Base-by-base conservation (phyloP, 2,329 filamentous ascomycete genomes). In the Neocatenulostroma microsporum region DNA sequence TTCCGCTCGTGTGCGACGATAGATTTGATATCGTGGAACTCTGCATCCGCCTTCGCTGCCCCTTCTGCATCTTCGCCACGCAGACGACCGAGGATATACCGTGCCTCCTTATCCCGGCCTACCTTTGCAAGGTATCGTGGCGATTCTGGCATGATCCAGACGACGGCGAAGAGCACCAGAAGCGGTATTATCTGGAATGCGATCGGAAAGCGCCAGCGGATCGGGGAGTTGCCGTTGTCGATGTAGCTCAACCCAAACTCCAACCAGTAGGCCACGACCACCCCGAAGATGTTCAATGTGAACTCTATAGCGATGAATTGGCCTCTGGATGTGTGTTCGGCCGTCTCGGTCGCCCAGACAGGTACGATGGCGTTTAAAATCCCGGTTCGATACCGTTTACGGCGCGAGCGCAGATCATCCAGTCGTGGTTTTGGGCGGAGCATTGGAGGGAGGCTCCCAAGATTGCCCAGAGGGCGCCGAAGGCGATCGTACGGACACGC, bases 231-330 rank as follows among this genome's bases (percentile, higher is more conserved):
- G 8, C 29, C 9, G 8, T 15, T 15, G 14, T 15, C 27, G 14
- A 15, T 13, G 27, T 15, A 10, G 9, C 26, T 29, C 8, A 14
- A 29, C 9, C 26, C 8, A n/a, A 24, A 66, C 34, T 64, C 62
- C 8, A 67, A 48, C 63, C 63, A 67, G 43, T 59, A 58, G 4
- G 56, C 56, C 4, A 57, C 54, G 7, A 65, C 14, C 1, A 83
- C 77, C 49, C 80, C 80, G 31, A 82, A 76, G 42, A 84, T 83
- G 51, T 84, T 85, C 7, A 84, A 58, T 0, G 79, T 84, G 44
- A 85, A 84, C 49, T 84, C 80, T 36, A 82, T 77, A 8, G 78
- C 76, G 39, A 84, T 45, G 28, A 56, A 56, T 17, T 46, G 70
- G 5, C 82, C 82, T 26, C 82, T 72, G 2, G 74, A 78, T 0